Evolutionary conservation across 306 rosid genomes (phyloP), one percentile per base, ranked within the genome.

Genomic region (Oemleria cerasiformis): DNA sequence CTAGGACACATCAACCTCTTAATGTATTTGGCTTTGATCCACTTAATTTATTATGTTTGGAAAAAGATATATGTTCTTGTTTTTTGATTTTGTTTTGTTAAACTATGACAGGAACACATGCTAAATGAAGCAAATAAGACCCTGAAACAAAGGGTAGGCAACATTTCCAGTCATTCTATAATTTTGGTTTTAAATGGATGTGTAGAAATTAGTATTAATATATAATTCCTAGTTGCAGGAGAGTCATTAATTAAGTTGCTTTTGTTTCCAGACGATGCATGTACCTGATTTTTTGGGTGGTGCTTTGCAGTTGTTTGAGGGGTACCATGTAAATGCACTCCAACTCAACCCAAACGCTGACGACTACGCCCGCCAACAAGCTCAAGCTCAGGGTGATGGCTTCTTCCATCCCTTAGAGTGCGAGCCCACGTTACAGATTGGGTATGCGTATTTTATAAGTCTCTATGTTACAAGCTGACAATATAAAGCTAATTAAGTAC

Each of bases 401-500:
- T 86, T 95, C 82, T 89, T 80, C 70, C 96, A 95, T 63, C 91
- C 82, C 67, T 59, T 95, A 70, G 94, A 93, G 7, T 89, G 96
- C 72, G 97, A 95, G 63, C 96, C 96, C 71, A 89, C 97, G 9
- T 78, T 95, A 73, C 96, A 91, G 75, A 91, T 91, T 77, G 99
- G 96, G 99, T 95, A 89, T 38, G 21, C 39, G 47, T 7, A 39
- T 5, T 64, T 42, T 19, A 63, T 64, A 40, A 42, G 30, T 10
- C 69, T 30, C 51, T 9, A 19, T 2, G 13, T 59, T 7, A 25
- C 15, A 57, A 30, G 36, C 36, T 30, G 36, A 30, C 3, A 30
- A 30, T 30, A 30, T 30, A 30, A 30, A 30, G 36, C 36, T 30
- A n/a, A n/a, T n/a, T n/a, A 48, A 5, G 53, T 4, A 47, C 5